Evolutionary conservation across 73 alveolate genomes (phyloP).

Genomic region (Paramecium tetraurelia): DNA sequence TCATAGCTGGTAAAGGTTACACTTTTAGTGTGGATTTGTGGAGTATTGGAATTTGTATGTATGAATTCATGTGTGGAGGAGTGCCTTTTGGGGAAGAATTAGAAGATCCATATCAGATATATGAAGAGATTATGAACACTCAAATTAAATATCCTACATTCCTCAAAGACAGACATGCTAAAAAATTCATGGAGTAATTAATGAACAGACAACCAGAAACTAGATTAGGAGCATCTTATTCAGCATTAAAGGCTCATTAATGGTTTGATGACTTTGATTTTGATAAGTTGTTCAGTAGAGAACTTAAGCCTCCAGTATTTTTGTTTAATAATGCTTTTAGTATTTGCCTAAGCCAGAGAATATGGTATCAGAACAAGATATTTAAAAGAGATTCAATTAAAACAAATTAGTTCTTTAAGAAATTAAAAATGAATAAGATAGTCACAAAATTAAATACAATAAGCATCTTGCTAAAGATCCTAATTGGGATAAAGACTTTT

Average conservation of each 20-base stretch:
- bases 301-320: constrained; percentile 39
- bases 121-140: constrained; percentile 67
- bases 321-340: not conserved
- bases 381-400: not conserved
- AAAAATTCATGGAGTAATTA: constrained; percentile 47
- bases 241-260: constrained; percentile 54
- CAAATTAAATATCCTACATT: constrained; percentile 45
- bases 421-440: constrained; percentile 8
- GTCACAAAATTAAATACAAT: not conserved
- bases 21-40: constrained; percentile 62
- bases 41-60: constrained; percentile 71
- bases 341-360: not conserved
- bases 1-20: constrained; percentile 69
- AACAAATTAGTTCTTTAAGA: not conserved
- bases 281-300: constrained; percentile 42
- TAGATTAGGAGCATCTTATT: constrained; percentile 57
- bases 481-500: constrained; percentile 59
- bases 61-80: constrained; percentile 79
- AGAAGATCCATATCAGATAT: constrained; percentile 75
- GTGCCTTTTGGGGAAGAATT: constrained; percentile 76
- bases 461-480: constrained; percentile 31
- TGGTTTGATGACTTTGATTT: constrained; percentile 65
- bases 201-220: constrained; percentile 51
- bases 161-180: constrained; percentile 35
- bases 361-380: not conserved